Conservation (phyloP, 768 basidiomycete genomes). For the Russula virescens region DNA sequence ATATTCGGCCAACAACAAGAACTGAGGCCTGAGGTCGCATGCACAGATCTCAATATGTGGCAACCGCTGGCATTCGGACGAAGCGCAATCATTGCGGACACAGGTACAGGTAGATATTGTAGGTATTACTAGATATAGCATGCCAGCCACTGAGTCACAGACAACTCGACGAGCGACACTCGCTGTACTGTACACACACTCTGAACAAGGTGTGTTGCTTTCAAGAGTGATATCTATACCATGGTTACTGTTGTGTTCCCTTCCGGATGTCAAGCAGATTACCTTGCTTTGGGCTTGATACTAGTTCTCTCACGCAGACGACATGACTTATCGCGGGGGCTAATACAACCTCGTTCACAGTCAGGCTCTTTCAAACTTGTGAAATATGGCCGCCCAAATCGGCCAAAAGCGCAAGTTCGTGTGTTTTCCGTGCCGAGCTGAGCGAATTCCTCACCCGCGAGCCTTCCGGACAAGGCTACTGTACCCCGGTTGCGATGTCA, state of each 20-base stretch:
- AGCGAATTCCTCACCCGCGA: conserved; percentile 99
- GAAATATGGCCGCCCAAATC: conserved; percentile 78
- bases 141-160: background rate
- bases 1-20: no score
- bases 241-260: background rate
- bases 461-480: conserved; percentile 99
- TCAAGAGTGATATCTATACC: background rate
- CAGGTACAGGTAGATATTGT: no score
- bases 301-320: conserved; percentile 10
- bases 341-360: conserved; percentile 16
- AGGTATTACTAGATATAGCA: no score
- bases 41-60: no score
- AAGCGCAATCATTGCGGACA: no score
- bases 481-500: conserved; percentile 99
- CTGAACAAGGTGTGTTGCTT: conserved; percentile 15
- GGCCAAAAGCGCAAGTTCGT: conserved; percentile 99
- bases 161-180: conserved; percentile 5
- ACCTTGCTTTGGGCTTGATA: conserved; percentile 19
- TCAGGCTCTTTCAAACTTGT: conserved; percentile 13
- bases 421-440: conserved; percentile 98
- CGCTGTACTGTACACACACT: background rate
- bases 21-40: no score
- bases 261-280: background rate
- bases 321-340: background rate
- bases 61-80: no score